phyloP scores from a whole-genome alignment of 495 filamentous ascomycete genomes.

The Lepraria neglecta region DNA sequence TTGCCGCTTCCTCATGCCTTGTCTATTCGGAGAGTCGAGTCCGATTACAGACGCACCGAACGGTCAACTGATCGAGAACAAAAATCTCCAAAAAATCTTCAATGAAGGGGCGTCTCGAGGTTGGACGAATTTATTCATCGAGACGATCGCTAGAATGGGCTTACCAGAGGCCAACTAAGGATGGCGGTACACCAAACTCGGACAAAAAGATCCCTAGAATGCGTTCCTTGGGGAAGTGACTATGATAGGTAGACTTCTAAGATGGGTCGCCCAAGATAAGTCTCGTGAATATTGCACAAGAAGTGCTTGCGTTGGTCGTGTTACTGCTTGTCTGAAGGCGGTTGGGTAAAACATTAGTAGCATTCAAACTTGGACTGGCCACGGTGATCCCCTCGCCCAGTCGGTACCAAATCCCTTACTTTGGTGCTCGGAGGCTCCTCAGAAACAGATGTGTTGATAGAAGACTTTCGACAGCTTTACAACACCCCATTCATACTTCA shows the following conservation, averaged over 20 bases:
- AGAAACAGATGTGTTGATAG: background rate
- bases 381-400: background rate
- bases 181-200: background rate
- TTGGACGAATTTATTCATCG: background rate
- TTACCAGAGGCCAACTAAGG: background rate
- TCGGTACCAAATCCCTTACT: background rate
- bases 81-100: background rate
- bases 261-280: background rate
- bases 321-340: background rate
- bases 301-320: background rate
- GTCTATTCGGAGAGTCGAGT: background rate
- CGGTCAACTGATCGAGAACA: background rate
- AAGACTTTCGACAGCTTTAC: background rate
- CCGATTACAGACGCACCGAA: background rate
- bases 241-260: background rate
- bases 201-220: background rate
- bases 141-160: background rate
- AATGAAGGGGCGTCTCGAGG: constrained; percentile 8
- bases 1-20: background rate
- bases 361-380: background rate
- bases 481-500: background rate
- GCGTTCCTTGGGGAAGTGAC: background rate
- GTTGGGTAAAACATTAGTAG: background rate
- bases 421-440: constrained; percentile 6
- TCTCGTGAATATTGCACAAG: background rate